Percentiles rank a stretch among this genome's conserved stretches.
phyloP scores from a whole-genome alignment of 2,329 filamentous ascomycete species.

The Penicillium sclerotiorum region DNA sequence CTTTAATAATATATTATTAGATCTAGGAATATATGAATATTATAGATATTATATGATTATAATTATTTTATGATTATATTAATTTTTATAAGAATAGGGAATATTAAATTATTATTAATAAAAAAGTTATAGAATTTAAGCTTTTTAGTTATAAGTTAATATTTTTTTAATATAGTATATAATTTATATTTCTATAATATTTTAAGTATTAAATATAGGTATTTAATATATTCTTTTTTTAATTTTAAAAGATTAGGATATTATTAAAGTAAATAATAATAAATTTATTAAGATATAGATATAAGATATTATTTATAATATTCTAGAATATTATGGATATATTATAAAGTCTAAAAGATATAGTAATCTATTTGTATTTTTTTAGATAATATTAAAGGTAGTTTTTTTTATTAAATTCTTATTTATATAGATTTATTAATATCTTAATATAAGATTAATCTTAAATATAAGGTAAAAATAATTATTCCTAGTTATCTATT shows the following conservation, averaged over 20 bases:
- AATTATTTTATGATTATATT: not conserved
- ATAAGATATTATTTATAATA: not conserved
- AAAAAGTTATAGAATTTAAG: not conserved
- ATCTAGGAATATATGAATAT: not conserved
- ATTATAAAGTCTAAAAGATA: not conserved
- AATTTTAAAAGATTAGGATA: not conserved
- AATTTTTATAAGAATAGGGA: not conserved
- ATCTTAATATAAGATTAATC: not conserved
- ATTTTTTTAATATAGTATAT: not conserved
- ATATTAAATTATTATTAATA: not conserved
- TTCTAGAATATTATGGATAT: not conserved
- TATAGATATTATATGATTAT: not conserved
- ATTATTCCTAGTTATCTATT: not conserved
- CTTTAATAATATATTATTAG: not conserved
- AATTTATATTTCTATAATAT: not conserved
- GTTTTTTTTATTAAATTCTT: not conserved
- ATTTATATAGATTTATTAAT: not conserved
- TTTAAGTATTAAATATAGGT: not conserved
- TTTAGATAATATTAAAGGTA: not conserved
- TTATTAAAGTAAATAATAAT: not conserved
- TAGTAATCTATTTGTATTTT: not conserved
- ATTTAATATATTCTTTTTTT: not conserved
- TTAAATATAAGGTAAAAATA: not conserved
- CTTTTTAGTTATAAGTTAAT: not conserved
- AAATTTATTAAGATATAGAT: not conserved